These are phyloP conservation scores for Kregervanrija pseudodelftensis DNA, from an alignment of 805 yeast genomes.

Conservation along the genomic window DNA sequence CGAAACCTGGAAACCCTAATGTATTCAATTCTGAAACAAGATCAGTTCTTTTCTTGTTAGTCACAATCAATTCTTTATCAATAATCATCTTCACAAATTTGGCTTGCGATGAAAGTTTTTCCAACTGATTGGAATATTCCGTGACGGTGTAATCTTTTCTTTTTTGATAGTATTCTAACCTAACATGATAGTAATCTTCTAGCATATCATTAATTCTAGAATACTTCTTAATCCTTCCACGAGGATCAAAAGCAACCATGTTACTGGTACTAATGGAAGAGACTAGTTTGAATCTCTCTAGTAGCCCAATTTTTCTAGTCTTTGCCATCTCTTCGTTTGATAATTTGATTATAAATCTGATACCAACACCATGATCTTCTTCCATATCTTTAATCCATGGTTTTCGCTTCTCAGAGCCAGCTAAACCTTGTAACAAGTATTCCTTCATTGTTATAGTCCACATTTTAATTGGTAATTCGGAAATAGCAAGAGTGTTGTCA, in stretches of 20 bases:
- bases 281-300: conserved; percentile 76
- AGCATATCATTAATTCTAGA: conserved; percentile 70
- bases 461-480: conserved; percentile 85
- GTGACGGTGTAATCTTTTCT: conserved; percentile 76
- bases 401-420: conserved; percentile 64
- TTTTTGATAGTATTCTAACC: conserved; percentile 85
- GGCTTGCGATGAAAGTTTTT: conserved; percentile 74
- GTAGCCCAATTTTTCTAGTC: conserved; percentile 64
- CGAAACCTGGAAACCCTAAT: conserved; percentile 69
- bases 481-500: conserved; percentile 73
- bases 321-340: conserved; percentile 78
- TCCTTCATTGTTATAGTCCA: conserved; percentile 94
- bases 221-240: conserved; percentile 80
- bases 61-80: conserved; percentile 59
- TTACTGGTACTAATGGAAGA: conserved; percentile 66
- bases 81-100: conserved; percentile 87
- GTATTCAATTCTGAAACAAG: conserved; percentile 57
- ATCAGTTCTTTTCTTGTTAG: conserved; percentile 63
- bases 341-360: conserved; percentile 72
- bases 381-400: conserved; percentile 93
- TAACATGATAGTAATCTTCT: conserved; percentile 74
- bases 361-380: conserved; percentile 83
- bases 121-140: conserved; percentile 65
- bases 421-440: conserved; percentile 62
- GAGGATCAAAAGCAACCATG: conserved; percentile 94